phyloP scores from a whole-genome alignment of 192 early-diverging fungal species.

The Ambispora gerdemannii region DNA sequence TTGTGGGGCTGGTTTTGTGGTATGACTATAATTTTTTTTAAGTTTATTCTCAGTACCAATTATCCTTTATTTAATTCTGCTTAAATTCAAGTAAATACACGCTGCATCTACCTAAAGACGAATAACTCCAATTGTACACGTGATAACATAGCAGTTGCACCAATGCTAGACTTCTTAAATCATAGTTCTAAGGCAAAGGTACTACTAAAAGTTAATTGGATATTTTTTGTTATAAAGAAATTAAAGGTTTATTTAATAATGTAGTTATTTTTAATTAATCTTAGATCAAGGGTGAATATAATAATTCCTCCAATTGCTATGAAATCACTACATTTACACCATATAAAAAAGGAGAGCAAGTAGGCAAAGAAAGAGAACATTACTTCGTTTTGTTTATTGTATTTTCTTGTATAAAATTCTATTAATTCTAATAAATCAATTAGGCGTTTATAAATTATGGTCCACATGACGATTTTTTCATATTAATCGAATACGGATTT shows the following conservation, averaged over 20 bases:
- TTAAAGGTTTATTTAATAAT: not conserved
- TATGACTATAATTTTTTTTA: slow-evolving; percentile 31
- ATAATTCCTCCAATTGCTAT: slow-evolving; percentile 53
- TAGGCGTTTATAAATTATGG: slow-evolving; percentile 60
- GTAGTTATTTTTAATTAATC: not conserved
- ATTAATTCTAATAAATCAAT: slow-evolving; percentile 2
- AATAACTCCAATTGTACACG: slow-evolving; percentile 26
- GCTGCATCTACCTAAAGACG: slow-evolving; percentile 52
- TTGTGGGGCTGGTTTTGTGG: slow-evolving; percentile 64
- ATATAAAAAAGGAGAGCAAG: slow-evolving; percentile 61
- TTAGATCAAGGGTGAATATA: slow-evolving; percentile 51
- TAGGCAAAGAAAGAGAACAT: not conserved
- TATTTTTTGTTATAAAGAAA: too few relatives aligned
- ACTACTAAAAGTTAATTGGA: slow-evolving; percentile 34
- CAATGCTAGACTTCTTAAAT: slow-evolving; percentile 74
- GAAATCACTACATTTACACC: slow-evolving; percentile 58
- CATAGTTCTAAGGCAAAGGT: slow-evolving; percentile 60
- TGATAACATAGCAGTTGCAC: slow-evolving; percentile 69
- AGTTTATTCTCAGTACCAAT: not conserved
- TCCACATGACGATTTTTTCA: slow-evolving; percentile 53
- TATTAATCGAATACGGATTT: slow-evolving; percentile 59
- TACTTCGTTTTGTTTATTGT: not conserved
- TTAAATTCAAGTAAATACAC: slow-evolving; percentile 47
- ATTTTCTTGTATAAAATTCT: not conserved
- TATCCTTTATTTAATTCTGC: not conserved